phyloP scores from a whole-genome alignment of 106 monocot genomes.

The Allium sativum region DNA sequence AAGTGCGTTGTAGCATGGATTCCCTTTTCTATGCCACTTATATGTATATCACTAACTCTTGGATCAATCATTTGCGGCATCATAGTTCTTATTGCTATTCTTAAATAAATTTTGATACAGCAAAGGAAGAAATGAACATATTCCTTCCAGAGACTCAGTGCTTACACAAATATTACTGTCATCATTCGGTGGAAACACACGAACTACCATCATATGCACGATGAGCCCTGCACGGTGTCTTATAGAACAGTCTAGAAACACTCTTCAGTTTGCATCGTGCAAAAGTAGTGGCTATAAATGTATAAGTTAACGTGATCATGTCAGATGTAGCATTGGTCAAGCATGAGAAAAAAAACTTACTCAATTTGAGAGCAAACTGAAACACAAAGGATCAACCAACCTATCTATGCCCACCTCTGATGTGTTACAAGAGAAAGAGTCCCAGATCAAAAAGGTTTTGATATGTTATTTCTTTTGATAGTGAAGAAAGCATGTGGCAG shows the following conservation, averaged over 20 bases:
- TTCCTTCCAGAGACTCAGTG: slow-evolving; percentile 73
- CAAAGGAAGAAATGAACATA: slow-evolving; percentile 53
- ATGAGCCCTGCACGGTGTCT: slow-evolving; percentile 72
- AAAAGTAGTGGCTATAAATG: slow-evolving; percentile 51
- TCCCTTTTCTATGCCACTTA: no score
- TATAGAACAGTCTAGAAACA: slow-evolving; percentile 59
- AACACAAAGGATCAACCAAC: slow-evolving; percentile 25
- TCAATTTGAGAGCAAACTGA: slow-evolving; percentile 63
- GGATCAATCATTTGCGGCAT: not conserved
- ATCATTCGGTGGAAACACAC: slow-evolving; percentile 57
- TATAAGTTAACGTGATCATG: slow-evolving; percentile 69
- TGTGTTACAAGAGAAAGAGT: slow-evolving; percentile 60
- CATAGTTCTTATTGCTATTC: not conserved
- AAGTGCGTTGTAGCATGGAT: no score
- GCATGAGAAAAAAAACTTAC: slow-evolving; percentile 75
- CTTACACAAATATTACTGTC: slow-evolving; percentile 60
- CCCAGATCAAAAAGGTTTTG: slow-evolving; percentile 60
- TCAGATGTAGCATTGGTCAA: slow-evolving; percentile 83
- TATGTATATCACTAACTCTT: no score
- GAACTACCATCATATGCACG: slow-evolving; percentile 69
- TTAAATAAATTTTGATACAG: slow-evolving; percentile 15
- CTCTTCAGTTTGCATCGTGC: slow-evolving; percentile 67
- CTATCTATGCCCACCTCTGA: slow-evolving; percentile 21
- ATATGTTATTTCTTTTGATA: not conserved
- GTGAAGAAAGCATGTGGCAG: no score